phyloP scores from a whole-genome alignment of 2,329 filamentous ascomycete genomes.

The Fusarium subglutinans region DNA sequence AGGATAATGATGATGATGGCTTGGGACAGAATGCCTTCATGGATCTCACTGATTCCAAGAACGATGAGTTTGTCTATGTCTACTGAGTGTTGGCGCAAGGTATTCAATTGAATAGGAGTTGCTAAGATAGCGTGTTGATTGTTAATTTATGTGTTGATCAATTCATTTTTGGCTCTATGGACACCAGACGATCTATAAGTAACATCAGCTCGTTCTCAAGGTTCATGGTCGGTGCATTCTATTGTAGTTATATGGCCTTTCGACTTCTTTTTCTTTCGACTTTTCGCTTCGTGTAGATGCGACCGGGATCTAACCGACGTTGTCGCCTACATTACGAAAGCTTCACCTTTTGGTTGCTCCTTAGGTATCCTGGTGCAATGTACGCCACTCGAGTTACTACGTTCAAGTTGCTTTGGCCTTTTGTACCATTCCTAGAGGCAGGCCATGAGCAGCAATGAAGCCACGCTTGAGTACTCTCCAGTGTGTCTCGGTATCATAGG shows the following conservation, averaged over 20 bases:
- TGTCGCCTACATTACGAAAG: accelerated
- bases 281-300: accelerated
- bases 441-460: accelerated
- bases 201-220: too few relatives aligned
- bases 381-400: accelerated
- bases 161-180: accelerated
- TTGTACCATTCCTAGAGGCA: accelerated
- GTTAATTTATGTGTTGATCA: not conserved
- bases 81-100: conserved; percentile 50
- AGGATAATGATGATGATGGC: conserved; percentile 4
- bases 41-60: conserved; percentile 72
- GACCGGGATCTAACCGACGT: not conserved
- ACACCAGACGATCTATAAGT: too few relatives aligned
- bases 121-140: not conserved
- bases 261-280: accelerated
- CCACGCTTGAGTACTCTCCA: accelerated
- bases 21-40: conserved; percentile 62
- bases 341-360: too few relatives aligned
- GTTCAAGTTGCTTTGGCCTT: accelerated
- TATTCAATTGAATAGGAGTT: not conserved
- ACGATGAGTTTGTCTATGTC: conserved; percentile 74
- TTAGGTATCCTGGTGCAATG: accelerated
- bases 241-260: too few relatives aligned
- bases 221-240: too few relatives aligned
- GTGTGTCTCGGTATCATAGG: too few relatives aligned